Conservation (phyloP, 306 rosid species). For the Begonia peltatifolia region DNA sequence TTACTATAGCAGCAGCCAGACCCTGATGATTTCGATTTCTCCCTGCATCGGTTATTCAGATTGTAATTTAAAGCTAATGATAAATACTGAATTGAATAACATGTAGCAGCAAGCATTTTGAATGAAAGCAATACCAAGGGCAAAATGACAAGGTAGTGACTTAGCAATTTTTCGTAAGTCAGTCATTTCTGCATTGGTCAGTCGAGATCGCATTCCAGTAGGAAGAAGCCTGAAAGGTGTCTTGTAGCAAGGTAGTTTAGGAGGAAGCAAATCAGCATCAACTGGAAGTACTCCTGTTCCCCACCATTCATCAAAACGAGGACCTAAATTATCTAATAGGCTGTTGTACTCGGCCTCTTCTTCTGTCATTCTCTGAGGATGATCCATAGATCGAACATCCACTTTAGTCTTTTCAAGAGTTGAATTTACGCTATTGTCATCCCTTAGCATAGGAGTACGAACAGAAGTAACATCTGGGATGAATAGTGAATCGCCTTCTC, state of each 20-base stretch:
- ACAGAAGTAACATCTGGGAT: constrained; percentile 58
- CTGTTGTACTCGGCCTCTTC: constrained; percentile 66
- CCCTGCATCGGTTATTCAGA: constrained; percentile 30
- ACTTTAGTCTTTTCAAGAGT: constrained; percentile 21
- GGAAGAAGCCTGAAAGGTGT: constrained; percentile 93
- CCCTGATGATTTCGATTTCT: constrained; percentile 97
- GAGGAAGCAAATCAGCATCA: constrained; percentile 87
- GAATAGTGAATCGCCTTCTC: constrained; percentile 37
- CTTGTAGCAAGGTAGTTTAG: constrained; percentile 61
- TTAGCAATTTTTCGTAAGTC: constrained; percentile 65
- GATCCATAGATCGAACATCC: constrained; percentile 15
- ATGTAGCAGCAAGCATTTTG: neutral
- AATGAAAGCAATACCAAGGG: constrained; percentile 50
- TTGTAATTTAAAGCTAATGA: neutral
- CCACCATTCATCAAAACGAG: constrained; percentile 95
- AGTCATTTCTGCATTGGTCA: constrained; percentile 72
- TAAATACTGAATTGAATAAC: neutral
- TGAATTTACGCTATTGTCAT: constrained; percentile 17
- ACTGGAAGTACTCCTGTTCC: constrained; percentile 89
- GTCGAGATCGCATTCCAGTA: constrained; percentile 53
- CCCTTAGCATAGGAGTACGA: constrained; percentile 16
- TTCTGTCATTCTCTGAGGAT: constrained; percentile 30
- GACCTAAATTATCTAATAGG: constrained; percentile 72
- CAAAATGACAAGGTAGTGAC: constrained; percentile 90
- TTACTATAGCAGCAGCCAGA: constrained; percentile 64